phyloP scores from a whole-genome alignment of 2,329 filamentous ascomycete genomes.

The Penicillium brevicompactum region DNA sequence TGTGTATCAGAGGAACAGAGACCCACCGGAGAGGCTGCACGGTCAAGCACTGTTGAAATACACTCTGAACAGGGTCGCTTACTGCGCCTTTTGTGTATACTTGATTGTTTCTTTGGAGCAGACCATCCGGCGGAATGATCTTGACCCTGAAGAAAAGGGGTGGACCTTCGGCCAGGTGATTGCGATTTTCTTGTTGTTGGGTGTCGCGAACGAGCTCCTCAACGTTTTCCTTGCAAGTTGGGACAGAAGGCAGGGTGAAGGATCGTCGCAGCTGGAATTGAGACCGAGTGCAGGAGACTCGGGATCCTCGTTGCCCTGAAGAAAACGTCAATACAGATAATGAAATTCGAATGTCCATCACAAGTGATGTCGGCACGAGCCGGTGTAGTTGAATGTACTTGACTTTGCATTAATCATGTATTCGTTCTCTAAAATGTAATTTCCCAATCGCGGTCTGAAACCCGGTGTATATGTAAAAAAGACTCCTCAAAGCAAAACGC shows the following conservation, averaged over 20 bases:
- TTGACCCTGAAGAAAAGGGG: constrained; percentile 13
- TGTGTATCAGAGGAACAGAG: neutral
- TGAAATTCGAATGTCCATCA: no score
- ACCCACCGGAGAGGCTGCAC: constrained; percentile 1
- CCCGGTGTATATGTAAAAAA: neutral
- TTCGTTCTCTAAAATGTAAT: neutral
- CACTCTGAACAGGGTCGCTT: constrained; percentile 15
- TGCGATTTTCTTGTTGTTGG: constrained; percentile 20
- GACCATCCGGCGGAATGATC: constrained; percentile 16
- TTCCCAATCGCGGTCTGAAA: neutral
- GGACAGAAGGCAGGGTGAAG: constrained; percentile 12
- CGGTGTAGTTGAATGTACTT: no score
- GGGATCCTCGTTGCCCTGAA: neutral
- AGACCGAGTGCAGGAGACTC: neutral
- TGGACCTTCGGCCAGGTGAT: constrained; percentile 22
- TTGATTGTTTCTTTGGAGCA: constrained; percentile 23
- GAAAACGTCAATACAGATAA: neutral
- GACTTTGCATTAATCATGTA: neutral
- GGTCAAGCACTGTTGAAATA: constrained; percentile 10
- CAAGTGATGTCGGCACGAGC: no score
- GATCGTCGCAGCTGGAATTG: constrained; percentile 6
- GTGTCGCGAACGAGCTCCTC: constrained; percentile 19
- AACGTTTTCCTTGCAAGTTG: constrained; percentile 20
- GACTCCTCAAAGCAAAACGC: constrained; percentile 5
- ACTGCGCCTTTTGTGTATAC: constrained; percentile 18